Percentiles rank a stretch among this genome's conserved stretches.
phyloP scores from a whole-genome alignment of 2,329 filamentous ascomycete genomes.

The Zymoseptoria pseudotritici region DNA sequence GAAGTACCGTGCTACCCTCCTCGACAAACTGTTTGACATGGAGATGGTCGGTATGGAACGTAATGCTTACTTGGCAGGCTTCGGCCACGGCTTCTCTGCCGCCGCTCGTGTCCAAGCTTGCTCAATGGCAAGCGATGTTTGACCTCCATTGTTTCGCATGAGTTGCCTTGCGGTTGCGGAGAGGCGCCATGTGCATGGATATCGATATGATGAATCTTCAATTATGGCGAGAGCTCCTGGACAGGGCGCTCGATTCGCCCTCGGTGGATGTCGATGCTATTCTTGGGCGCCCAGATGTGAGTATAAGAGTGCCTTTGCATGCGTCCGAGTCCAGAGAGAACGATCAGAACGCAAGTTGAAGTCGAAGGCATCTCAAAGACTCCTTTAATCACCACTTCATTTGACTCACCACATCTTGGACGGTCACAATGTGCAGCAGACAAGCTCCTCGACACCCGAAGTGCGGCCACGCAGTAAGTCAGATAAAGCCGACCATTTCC shows the following conservation, averaged over 20 bases:
- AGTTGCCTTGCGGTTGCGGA: background rate
- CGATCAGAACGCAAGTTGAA: background rate
- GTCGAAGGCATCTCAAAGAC: background rate
- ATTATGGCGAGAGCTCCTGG: background rate
- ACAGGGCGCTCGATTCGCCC: background rate
- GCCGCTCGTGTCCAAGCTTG: background rate
- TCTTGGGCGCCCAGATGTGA: background rate
- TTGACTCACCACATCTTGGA: background rate
- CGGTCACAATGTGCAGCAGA: constrained; percentile 39
- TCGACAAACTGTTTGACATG: background rate
- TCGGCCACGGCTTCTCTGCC: background rate
- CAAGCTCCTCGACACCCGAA: constrained; percentile 33
- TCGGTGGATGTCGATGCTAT: background rate
- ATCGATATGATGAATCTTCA: background rate
- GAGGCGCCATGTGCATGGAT: background rate
- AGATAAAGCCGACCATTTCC: background rate
- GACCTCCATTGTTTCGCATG: background rate
- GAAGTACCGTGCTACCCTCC: background rate
- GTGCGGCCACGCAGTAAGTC: constrained; percentile 13
- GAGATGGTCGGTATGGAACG: background rate
- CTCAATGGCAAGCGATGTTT: background rate
- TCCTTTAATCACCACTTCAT: background rate
- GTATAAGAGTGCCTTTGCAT: background rate
- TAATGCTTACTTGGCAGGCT: background rate
- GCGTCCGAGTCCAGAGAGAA: background rate